These are phyloP conservation scores for Zygoascus meyerae DNA, from an alignment of 1,139 yeast genomes.

Conservation along the genomic window DNA sequence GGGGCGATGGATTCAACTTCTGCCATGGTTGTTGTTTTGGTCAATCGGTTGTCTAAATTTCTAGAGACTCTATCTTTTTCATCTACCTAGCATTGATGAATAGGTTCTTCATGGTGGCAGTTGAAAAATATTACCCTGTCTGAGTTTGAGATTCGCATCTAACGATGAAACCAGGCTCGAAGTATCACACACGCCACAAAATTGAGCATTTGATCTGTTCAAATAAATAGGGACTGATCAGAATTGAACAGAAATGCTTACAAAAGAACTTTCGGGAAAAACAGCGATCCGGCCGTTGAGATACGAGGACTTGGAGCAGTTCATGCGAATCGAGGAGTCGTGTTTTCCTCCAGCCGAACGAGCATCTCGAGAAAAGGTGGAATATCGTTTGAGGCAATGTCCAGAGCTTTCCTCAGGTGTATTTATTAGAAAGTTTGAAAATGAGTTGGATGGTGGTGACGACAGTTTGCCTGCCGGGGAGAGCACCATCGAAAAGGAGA, in stretches of 20 bases:
- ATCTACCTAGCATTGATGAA: too few species aligned
- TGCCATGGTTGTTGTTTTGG: constrained; percentile 9
- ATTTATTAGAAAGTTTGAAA: constrained; percentile 60
- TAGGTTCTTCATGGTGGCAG: too few species aligned
- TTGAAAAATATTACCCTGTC: too few species aligned
- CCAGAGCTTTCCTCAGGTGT: constrained; percentile 91
- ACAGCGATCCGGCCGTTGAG: constrained; percentile 79
- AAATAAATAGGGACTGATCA: too few species aligned
- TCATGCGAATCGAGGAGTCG: constrained; percentile 53
- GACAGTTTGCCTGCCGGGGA: neutral
- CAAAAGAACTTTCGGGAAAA: constrained; percentile 46
- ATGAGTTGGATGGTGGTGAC: constrained; percentile 14
- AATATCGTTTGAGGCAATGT: constrained; percentile 68
- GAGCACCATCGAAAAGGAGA: constrained; percentile 43
- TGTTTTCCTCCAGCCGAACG: constrained; percentile 67
- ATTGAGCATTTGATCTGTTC: too few species aligned
- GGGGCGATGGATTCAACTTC: constrained; percentile 2
- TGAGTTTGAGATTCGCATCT: too few species aligned
- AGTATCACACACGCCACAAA: too few species aligned
- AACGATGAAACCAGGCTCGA: too few species aligned
- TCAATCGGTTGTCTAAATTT: too few species aligned
- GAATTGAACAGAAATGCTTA: constrained; percentile 13
- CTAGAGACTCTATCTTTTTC: too few species aligned
- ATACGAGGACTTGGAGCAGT: constrained; percentile 59
- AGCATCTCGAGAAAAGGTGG: constrained; percentile 55